Evolutionary conservation across 1,284 basidiomycete species (phyloP).

Genomic region (Golubevia sp.): DNA sequence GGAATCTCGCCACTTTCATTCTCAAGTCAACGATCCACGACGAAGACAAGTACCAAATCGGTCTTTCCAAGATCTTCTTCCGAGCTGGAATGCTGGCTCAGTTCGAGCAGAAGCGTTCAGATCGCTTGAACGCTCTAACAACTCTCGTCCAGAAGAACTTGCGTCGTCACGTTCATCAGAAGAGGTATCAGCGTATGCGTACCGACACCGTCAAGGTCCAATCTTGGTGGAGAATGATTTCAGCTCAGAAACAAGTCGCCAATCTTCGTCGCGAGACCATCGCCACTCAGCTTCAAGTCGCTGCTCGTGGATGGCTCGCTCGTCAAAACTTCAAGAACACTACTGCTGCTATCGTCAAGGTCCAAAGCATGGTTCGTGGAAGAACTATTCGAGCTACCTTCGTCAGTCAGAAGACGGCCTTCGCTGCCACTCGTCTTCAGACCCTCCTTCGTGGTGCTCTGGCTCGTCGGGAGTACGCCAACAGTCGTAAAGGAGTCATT

Average conservation of each 20-base stretch:
- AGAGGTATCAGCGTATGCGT: slow-evolving; percentile 41
- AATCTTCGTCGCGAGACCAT: slow-evolving; percentile 36
- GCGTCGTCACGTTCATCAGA: slow-evolving; percentile 37
- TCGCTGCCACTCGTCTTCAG: slow-evolving; percentile 48
- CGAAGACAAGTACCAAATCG: slow-evolving; percentile 57
- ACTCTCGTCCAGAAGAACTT: slow-evolving; percentile 57
- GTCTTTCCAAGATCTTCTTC: slow-evolving; percentile 62
- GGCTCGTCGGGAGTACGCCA: slow-evolving; percentile 35
- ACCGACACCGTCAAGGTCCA: slow-evolving; percentile 40
- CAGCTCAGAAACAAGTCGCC: slow-evolving; percentile 33
- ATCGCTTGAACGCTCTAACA: slow-evolving; percentile 48
- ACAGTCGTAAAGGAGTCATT: slow-evolving; percentile 41
- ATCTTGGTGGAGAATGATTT: slow-evolving; percentile 43
- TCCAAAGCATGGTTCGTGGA: slow-evolving; percentile 49
- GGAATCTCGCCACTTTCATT: slow-evolving; percentile 41
- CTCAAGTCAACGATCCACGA: slow-evolving; percentile 47
- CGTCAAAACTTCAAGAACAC: slow-evolving; percentile 24
- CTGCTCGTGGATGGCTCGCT: slow-evolving; percentile 36
- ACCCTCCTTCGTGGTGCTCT: slow-evolving; percentile 49
- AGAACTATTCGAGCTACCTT: slow-evolving; percentile 33
- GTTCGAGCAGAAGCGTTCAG: slow-evolving; percentile 53
- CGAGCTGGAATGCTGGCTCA: slow-evolving; percentile 58
- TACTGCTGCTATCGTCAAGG: slow-evolving; percentile 35
- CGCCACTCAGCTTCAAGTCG: slow-evolving; percentile 47
- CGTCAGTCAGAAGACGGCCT: slow-evolving; percentile 29